phyloP scores from a whole-genome alignment of 192 early-diverging fungal species.

The Gorgonomyces haynaldii region DNA sequence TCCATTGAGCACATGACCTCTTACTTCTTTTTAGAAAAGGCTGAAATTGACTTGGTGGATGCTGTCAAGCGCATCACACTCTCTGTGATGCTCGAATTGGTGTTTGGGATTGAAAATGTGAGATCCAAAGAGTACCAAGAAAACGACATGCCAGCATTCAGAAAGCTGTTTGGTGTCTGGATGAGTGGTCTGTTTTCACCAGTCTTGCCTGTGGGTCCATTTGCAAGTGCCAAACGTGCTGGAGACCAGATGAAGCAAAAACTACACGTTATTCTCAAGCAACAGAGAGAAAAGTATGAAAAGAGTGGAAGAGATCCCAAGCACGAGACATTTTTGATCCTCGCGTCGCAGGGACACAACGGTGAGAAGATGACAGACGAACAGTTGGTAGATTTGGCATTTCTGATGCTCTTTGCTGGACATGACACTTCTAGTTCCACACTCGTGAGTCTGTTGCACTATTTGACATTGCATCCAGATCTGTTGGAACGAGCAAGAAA shows the following conservation, averaged over 20 bases:
- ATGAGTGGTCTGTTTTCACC: background rate
- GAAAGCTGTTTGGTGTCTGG: too few species aligned
- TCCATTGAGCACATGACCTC: background rate
- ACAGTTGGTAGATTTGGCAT: background rate
- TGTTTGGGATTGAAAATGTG: slow-evolving; percentile 1
- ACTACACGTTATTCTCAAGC: background rate
- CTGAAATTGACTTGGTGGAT: background rate
- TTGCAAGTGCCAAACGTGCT: background rate
- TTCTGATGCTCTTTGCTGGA: slow-evolving; percentile 7
- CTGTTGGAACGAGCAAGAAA: background rate
- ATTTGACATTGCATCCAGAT: background rate
- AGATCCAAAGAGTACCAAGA: background rate
- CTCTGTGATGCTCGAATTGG: background rate
- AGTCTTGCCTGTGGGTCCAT: background rate
- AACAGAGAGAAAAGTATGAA: background rate
- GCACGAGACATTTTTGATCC: slow-evolving; percentile 1
- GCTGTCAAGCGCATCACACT: background rate
- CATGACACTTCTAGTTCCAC: slow-evolving; percentile 1
- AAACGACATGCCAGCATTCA: too few species aligned
- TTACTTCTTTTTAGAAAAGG: background rate
- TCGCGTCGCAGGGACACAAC: background rate
- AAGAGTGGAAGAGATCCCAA: background rate
- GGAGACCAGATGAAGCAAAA: slow-evolving; percentile 1
- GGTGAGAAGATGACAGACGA: background rate
- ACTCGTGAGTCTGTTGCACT: background rate